A percentile compares a stretch with the other conserved stretches of the same genome.
Conservation (phyloP, 2,329 filamentous ascomycete species). For the Ophiostoma pallidulum region DNA sequence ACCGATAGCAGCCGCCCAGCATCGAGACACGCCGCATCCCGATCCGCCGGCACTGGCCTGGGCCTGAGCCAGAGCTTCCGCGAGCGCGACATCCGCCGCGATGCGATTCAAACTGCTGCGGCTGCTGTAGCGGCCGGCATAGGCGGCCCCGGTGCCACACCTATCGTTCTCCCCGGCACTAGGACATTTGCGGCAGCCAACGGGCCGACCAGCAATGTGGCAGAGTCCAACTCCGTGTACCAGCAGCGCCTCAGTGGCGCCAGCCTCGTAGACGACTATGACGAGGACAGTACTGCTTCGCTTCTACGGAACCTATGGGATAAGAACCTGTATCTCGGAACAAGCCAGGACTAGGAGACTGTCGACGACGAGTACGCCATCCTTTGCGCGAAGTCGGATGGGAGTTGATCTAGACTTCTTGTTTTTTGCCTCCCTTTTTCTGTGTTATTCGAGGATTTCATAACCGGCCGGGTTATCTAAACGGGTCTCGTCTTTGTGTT, state of each 20-base stretch:
- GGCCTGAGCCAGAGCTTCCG: constrained; percentile 32
- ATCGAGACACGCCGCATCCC: neutral
- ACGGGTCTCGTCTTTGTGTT: too few species aligned
- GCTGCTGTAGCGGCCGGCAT: constrained; percentile 6
- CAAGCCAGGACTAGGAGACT: constrained; percentile 38
- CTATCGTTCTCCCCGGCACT: neutral
- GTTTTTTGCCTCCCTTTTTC: too few species aligned
- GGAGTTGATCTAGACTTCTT: too few species aligned
- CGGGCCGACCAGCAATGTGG: neutral
- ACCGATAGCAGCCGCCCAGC: constrained; percentile 16
- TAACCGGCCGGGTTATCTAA: too few species aligned
- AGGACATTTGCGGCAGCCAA: constrained; percentile 1
- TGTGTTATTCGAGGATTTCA: too few species aligned
- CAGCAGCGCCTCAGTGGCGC: constrained; percentile 37
- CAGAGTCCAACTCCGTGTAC: constrained; percentile 20
- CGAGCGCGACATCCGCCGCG: constrained; percentile 19
- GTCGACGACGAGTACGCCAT: constrained; percentile 4
- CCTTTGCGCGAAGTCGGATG: neutral
- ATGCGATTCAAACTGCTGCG: constrained; percentile 8
- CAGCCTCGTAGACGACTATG: constrained; percentile 39
- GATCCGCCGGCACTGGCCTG: constrained; percentile 1
- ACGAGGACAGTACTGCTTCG: constrained; percentile 41
- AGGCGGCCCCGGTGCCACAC: neutral
- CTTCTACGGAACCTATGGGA: constrained; percentile 53
- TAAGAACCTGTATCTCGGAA: constrained; percentile 47